These are phyloP conservation scores for Mycena haematopus DNA, from an alignment of 768 basidiomycete species.

Conservation along the genomic window DNA sequence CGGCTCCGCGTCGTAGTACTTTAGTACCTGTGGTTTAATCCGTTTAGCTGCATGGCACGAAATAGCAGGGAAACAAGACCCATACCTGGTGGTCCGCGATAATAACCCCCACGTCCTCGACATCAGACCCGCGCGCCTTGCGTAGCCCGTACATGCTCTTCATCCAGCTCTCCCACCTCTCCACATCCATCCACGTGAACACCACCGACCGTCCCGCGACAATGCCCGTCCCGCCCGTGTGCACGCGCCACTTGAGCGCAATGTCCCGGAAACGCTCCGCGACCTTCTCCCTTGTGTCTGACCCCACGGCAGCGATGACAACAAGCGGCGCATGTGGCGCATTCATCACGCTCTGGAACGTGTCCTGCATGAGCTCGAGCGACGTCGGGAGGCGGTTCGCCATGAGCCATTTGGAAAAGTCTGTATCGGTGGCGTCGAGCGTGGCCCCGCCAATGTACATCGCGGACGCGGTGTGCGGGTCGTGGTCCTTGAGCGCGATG, in stretches of 20 bases:
- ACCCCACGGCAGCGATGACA: conserved; percentile 66
- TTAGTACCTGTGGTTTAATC: conserved; percentile 52
- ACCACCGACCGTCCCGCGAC: conserved; percentile 65
- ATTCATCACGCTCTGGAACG: conserved; percentile 88
- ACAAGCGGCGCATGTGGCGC: conserved; percentile 78
- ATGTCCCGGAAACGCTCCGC: conserved; percentile 56
- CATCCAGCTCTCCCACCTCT: conserved; percentile 87
- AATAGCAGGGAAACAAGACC: conserved; percentile 12
- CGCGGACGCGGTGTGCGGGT: conserved; percentile 52
- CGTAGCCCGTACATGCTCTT: conserved; percentile 87
- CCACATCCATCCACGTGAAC: conserved; percentile 90
- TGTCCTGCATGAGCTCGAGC: conserved; percentile 76
- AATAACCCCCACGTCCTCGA: conserved; percentile 60
- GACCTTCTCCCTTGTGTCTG: conserved; percentile 46
- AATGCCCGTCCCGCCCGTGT: conserved; percentile 47
- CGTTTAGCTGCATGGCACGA: conserved; percentile 3
- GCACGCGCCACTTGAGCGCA: conserved; percentile 64
- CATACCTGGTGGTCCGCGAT: conserved; percentile 82
- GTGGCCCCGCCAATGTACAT: conserved; percentile 44
- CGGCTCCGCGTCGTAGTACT: conserved; percentile 79
- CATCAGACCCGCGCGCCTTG: conserved; percentile 33
- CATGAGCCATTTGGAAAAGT: conserved; percentile 63
- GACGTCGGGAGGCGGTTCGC: conserved; percentile 75
- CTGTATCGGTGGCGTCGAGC: conserved; percentile 32
- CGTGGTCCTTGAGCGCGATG: conserved; percentile 70